Evolutionary conservation across 208 protist species (phyloP), one percentile per base, ranked within the genome.

Genomic region (Trypanosoma cruzi): DNA sequence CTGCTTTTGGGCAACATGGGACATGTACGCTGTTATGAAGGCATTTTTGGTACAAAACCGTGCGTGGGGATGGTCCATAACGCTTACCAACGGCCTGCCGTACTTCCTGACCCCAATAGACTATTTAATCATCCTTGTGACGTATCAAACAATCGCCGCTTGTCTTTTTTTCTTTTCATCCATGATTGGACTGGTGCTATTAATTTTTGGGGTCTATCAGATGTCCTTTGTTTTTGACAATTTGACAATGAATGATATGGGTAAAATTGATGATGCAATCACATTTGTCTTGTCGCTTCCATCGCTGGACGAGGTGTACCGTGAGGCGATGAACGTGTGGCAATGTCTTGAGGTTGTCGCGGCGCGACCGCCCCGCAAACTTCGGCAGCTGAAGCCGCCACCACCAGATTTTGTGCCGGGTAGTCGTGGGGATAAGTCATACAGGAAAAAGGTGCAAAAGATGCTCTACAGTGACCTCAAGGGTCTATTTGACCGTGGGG

Each of bases 181-280:
- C 22, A 80, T 67, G 50, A 91, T 96, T 40, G 78, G 81, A 5
- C 36, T 95, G 2, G 74, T 97, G 20, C 75, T 97, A 26, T 91
- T 79, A 64, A 52, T 64, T 16, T 97, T 97, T 68, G 94, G 86
- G 82, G 59, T 64, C 7, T 96, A 96, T 57, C 82, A 95, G 62
- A 85, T 96, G 87, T 84, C 77, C 36, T 90, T 90, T 62, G 85
- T 85, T 14, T 32, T 91, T 28, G 29, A 55, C 14, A 96, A 96
- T 63, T 57, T 96, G 13, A 97, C 93, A 0, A 82, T 88, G 54
- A 96, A 97, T 67, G 93, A 97, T 40, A 75, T 90, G 58, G 93
- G 85, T 68, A 97, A 97, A 73, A 93, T 95, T 22, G 89, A 93
- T 22, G 84, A 94, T 60, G 77, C 88, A 20, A 76, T 79, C 1